phyloP scores from a whole-genome alignment of 495 filamentous ascomycete species.

The Penicillium canescens region DNA sequence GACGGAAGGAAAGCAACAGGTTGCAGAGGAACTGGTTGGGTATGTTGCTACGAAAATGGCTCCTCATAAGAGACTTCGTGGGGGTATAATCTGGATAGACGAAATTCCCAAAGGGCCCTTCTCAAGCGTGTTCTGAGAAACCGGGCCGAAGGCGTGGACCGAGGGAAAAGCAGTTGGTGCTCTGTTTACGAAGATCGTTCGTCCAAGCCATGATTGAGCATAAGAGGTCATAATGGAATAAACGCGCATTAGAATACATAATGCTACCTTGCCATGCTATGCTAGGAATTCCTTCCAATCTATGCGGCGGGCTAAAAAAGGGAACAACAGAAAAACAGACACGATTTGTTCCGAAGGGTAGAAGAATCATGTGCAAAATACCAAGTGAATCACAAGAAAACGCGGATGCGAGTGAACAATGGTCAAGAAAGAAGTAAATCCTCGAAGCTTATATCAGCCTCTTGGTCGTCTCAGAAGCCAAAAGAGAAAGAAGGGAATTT shows the following conservation, averaged over 20 bases:
- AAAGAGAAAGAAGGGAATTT: neutral
- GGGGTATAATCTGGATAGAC: constrained; percentile 3
- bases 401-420: neutral
- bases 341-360: constrained; percentile 9
- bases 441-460: neutral
- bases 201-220: constrained; percentile 3
- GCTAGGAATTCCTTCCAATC: neutral
- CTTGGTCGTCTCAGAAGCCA: neutral
- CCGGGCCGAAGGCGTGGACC: neutral
- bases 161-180: neutral
- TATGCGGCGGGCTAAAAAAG: neutral
- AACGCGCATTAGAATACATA: neutral
- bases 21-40: neutral
- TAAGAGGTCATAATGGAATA: neutral
- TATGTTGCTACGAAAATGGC: neutral
- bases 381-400: constrained; percentile 12
- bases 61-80: constrained; percentile 8
- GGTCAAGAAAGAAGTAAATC: neutral
- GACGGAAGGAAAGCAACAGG: constrained; percentile 28
- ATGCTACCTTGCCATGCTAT: neutral
- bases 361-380: constrained; percentile 20
- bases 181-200: neutral
- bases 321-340: neutral
- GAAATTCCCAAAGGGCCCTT: constrained; percentile 4
- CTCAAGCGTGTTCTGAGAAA: constrained; percentile 10